Evolutionary conservation across 805 yeast genomes (phyloP), one percentile per base, ranked within the genome.

Genomic region (Starmera amethionina): DNA sequence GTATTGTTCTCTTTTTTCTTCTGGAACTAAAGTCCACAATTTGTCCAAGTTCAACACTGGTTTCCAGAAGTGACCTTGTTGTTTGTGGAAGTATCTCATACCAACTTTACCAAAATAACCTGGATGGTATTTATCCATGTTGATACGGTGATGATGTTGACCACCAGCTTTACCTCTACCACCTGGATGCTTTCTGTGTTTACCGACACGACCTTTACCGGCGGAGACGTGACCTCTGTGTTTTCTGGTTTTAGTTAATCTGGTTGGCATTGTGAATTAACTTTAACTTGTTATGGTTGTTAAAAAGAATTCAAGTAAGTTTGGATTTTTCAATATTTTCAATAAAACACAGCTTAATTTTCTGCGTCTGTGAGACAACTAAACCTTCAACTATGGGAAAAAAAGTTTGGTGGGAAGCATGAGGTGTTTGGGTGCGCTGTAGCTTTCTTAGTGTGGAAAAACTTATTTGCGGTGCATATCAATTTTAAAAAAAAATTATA

Each of bases 81-180:
- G 95, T 72, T 83, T 80, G 87, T 87, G 96, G 96, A 82, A 90
- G 82, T 84, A 82, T 84, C 98, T 87, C 97, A 90, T 90, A 89
- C 99, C 99, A 70, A 93, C 97, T 79, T 93, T 94, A 85, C 99
- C 99, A 77, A 93, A 93, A 90, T 93, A 93, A 88, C 99, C 99
- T 66, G 98, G 98, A 75, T 93, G 99, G 96, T 85, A 93, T 76
- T 90, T 93, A 74, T 93, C 99, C 78, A 93, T 74, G 81, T 93
- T 93, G 72, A 93, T 89, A 82, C 99, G 87, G 96, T 93, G 98
- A 77, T 93, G 99, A 75, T 90, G 97, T 77, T 79, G 90, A 87
- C 99, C 99, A 90, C 99, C 99, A 70, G 99, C 99, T 89, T 76
- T 90, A 93, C 99, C 99, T 77, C 97, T 89, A 78, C 98, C 98